phyloP scores from a whole-genome alignment of 2,329 filamentous ascomycete genomes.

The Pseudocercospora fijiensis region DNA sequence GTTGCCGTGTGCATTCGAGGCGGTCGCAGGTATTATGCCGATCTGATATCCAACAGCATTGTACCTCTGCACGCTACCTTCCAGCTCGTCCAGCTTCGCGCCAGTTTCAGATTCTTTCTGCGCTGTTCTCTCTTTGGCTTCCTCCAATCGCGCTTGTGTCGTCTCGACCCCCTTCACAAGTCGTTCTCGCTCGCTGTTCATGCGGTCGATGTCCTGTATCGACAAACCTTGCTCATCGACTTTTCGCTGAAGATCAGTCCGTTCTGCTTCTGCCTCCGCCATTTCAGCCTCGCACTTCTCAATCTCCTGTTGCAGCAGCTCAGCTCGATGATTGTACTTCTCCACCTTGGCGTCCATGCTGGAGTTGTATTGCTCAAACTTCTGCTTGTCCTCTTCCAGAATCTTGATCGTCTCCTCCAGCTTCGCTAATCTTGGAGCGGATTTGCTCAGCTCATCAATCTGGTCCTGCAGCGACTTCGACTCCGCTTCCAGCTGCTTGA shows the following conservation, averaged over 20 bases:
- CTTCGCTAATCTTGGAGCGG: constrained; percentile 76
- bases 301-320: constrained; percentile 82
- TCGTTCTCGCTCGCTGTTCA: constrained; percentile 92
- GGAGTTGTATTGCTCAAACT: constrained; percentile 93
- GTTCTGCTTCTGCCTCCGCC: constrained; percentile 77
- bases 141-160: constrained; percentile 73
- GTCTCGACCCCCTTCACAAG: constrained; percentile 85
- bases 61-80: constrained; percentile 83
- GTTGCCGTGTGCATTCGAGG: constrained; percentile 77
- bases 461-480: constrained; percentile 77
- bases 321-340: constrained; percentile 79
- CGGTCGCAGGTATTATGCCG: constrained; percentile 79
- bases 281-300: constrained; percentile 74
- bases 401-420: constrained; percentile 89
- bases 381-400: constrained; percentile 88
- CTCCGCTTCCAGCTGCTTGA: constrained; percentile 83
- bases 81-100: constrained; percentile 84
- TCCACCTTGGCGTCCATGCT: constrained; percentile 80
- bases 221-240: constrained; percentile 94
- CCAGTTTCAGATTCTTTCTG: constrained; percentile 89
- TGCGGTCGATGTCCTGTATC: constrained; percentile 97
- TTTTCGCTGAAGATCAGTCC: constrained; percentile 72
- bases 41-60: constrained; percentile 94
- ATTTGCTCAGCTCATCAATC: constrained; percentile 85
- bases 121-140: constrained; percentile 75